These are phyloP conservation scores for Corylus avellana DNA, from an alignment of 306 rosid species.

Conservation along the genomic window DNA sequence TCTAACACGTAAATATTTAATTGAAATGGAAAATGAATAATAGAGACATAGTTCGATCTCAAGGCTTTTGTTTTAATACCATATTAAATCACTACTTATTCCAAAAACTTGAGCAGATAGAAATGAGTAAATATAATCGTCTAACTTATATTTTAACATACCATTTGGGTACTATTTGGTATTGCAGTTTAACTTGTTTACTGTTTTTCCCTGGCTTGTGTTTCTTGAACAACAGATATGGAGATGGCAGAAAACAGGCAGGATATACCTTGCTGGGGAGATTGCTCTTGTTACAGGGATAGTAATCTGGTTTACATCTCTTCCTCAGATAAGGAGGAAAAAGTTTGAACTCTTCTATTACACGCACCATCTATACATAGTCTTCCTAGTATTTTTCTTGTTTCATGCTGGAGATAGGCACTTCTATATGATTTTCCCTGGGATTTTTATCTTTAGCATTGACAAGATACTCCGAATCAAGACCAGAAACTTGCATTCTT, in stretches of 20 bases:
- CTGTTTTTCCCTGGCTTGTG: conserved; percentile 2
- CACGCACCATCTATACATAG: conserved; percentile 75
- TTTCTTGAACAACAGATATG: conserved; percentile 49
- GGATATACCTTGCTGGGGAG: conserved; percentile 88
- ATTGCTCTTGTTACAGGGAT: conserved; percentile 58
- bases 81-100: too few species aligned
- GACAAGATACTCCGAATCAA: conserved; percentile 79
- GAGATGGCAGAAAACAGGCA: conserved; percentile 83
- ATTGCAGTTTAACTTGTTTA: conserved; percentile 13
- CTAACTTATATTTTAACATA: background rate
- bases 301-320: conserved; percentile 76
- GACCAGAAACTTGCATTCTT: conserved; percentile 65
- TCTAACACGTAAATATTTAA: too few species aligned
- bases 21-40: too few species aligned
- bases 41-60: too few species aligned
- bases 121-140: too few species aligned
- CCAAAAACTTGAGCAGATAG: too few species aligned
- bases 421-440: conserved; percentile 75
- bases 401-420: conserved; percentile 92
- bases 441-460: conserved; percentile 75
- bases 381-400: conserved; percentile 81
- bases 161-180: background rate
- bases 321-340: conserved; percentile 83
- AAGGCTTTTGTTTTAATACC: too few species aligned
- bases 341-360: conserved; percentile 81